Evolutionary conservation across 768 basidiomycete genomes (phyloP).

Genomic region (Auricularia sp.): DNA sequence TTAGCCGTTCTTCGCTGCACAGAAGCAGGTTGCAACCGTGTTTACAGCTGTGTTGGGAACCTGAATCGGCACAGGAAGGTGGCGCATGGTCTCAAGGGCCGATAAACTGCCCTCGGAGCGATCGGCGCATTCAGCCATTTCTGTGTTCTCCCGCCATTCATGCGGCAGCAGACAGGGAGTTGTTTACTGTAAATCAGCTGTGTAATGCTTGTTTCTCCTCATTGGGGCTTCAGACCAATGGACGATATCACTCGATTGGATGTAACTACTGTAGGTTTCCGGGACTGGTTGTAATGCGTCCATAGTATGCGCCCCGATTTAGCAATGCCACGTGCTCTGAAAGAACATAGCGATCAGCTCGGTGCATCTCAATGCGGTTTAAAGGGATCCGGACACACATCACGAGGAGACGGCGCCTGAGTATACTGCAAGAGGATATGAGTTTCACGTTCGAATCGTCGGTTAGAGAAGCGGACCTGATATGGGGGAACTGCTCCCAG

Average conservation of each 20-base stretch:
- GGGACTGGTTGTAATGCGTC: too few relatives aligned
- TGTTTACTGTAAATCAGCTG: too few relatives aligned
- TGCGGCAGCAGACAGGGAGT: not conserved
- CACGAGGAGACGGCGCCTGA: not conserved
- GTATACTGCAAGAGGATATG: not conserved
- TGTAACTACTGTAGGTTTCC: too few relatives aligned
- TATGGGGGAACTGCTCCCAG: constrained; percentile 7
- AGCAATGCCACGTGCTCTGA: not conserved
- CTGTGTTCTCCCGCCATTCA: not conserved
- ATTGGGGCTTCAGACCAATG: too few relatives aligned
- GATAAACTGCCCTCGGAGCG: too few relatives aligned
- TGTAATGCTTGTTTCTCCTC: too few relatives aligned
- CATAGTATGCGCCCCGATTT: too few relatives aligned
- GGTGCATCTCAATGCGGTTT: not conserved
- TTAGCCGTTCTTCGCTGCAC: not conserved
- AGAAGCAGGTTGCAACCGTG: not conserved
- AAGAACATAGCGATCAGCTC: not conserved
- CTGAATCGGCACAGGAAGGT: not conserved
- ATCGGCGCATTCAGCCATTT: not conserved
- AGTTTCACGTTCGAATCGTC: not conserved
- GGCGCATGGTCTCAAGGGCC: not conserved
- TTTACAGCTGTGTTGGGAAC: not conserved
- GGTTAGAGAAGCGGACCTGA: not conserved
- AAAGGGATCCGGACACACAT: not conserved
- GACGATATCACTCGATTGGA: too few relatives aligned